Evolutionary conservation across 768 basidiomycete genomes (phyloP).

Genomic region (Russula virescens): DNA sequence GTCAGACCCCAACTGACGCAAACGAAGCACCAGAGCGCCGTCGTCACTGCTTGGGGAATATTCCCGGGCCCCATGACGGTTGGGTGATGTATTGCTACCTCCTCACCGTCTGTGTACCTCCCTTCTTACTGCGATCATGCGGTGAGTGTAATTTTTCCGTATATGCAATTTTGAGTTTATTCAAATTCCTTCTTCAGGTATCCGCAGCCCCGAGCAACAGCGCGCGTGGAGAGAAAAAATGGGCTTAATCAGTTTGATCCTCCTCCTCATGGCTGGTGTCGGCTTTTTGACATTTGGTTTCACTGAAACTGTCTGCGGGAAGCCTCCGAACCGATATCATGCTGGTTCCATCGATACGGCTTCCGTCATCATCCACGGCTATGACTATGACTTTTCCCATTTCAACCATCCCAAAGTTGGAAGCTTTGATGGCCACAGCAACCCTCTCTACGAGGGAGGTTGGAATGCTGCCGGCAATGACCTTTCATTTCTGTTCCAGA

Average conservation of each 20-base stretch:
- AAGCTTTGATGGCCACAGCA: slow-evolving; percentile 71
- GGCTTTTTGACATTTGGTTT: slow-evolving; percentile 99
- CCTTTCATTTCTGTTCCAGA: slow-evolving; percentile 93
- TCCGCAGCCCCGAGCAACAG: slow-evolving; percentile 86
- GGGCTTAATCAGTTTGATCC: slow-evolving; percentile 79
- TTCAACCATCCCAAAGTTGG: slow-evolving; percentile 79
- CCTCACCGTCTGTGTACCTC: slow-evolving; percentile 78
- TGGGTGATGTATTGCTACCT: slow-evolving; percentile 96
- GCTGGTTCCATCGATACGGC: slow-evolving; percentile 68
- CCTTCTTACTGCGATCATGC: slow-evolving; percentile 66
- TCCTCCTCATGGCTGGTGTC: slow-evolving; percentile 82
- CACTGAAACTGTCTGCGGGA: slow-evolving; percentile 89
- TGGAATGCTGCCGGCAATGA: slow-evolving; percentile 86
- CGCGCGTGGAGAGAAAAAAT: slow-evolving; percentile 99
- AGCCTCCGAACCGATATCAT: slow-evolving; percentile 75
- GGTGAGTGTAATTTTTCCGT: slow-evolving; percentile 45
- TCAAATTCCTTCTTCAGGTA: slow-evolving; percentile 44
- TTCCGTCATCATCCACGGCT: slow-evolving; percentile 91
- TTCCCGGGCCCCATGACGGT: slow-evolving; percentile 84
- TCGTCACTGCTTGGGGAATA: slow-evolving; percentile 60
- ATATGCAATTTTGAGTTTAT: neutral
- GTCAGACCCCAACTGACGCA: slow-evolving; percentile 40
- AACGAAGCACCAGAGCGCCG: slow-evolving; percentile 36
- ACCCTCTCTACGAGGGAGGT: slow-evolving; percentile 72
- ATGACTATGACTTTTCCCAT: slow-evolving; percentile 83